These are phyloP conservation scores for Kernera saxatilis DNA, from an alignment of 345 rosid species.

Conservation along the genomic window DNA sequence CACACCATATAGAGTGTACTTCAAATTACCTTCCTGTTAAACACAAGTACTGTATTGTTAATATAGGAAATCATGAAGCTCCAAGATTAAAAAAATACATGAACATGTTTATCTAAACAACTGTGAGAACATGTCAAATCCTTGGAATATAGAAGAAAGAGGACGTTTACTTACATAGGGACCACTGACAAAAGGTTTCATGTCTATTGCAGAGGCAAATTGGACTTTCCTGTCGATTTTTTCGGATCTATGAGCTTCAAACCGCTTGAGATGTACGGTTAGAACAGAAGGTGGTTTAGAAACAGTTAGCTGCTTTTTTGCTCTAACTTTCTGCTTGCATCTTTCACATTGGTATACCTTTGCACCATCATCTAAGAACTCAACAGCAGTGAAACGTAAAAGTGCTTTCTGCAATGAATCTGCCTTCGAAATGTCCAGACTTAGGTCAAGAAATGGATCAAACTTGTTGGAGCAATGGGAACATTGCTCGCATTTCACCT, in stretches of 20 bases:
- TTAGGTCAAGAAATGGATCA: constrained; percentile 87
- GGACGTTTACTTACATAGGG: constrained; percentile 55
- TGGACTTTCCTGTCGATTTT: constrained; percentile 73
- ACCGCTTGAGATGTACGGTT: constrained; percentile 82
- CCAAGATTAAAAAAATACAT: not conserved
- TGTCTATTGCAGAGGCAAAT: constrained; percentile 58
- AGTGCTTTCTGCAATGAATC: constrained; percentile 74
- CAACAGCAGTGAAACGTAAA: constrained; percentile 68
- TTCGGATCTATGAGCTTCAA: constrained; percentile 66
- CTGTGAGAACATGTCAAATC: not conserved
- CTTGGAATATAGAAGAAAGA: not conserved
- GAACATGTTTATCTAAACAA: not conserved
- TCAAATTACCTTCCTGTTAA: constrained; percentile 80
- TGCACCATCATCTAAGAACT: constrained; percentile 82
- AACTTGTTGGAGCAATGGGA: constrained; percentile 69
- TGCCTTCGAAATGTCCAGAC: constrained; percentile 82
- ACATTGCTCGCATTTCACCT: constrained; percentile 86
- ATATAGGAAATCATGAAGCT: not conserved
- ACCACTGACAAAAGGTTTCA: constrained; percentile 80
- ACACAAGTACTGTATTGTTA: not conserved
- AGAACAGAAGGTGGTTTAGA: constrained; percentile 85
- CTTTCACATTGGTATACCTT: constrained; percentile 80
- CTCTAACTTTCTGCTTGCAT: constrained; percentile 88
- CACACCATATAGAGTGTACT: constrained; percentile 89
- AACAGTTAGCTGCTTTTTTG: constrained; percentile 79